phyloP scores from a whole-genome alignment of 2,329 filamentous ascomycete genomes.

The Diaporthe longicolla region DNA sequence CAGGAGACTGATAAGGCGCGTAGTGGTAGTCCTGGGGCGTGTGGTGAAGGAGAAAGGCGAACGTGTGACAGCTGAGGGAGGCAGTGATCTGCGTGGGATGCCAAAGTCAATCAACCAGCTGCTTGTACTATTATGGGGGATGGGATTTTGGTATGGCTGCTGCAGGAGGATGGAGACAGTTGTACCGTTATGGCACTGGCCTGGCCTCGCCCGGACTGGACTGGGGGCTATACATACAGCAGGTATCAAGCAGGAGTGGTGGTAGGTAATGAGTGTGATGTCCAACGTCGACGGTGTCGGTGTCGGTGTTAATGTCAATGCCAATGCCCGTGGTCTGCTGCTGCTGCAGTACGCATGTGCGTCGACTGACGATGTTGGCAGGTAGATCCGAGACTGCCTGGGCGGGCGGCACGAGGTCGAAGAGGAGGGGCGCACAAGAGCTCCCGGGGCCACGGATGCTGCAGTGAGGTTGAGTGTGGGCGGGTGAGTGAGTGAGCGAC shows the following conservation, averaged over 20 bases:
- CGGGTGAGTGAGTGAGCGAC: neutral
- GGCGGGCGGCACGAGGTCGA: conserved; percentile 3
- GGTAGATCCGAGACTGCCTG: conserved; percentile 20
- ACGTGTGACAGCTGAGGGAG: neutral
- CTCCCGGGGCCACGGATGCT: neutral
- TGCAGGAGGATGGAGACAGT: conserved; percentile 28
- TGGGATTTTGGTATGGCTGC: neutral
- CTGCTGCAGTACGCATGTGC: neutral
- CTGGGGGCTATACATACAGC: conserved; percentile 12
- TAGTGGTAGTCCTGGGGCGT: neutral
- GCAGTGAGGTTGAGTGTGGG: conserved; percentile 7
- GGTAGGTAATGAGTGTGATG: neutral
- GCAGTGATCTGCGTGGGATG: conserved; percentile 32
- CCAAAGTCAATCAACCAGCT: conserved; percentile 29
- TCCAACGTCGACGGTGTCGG: neutral
- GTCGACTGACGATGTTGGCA: conserved; percentile 6
- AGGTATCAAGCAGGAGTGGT: neutral
- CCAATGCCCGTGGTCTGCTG: neutral
- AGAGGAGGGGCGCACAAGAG: neutral
- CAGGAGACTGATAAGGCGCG: conserved; percentile 28
- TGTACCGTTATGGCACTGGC: neutral
- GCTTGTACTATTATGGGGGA: neutral
- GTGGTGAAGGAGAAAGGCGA: conserved; percentile 12
- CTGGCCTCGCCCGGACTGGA: neutral
- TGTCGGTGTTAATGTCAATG: neutral